Percentiles rank a stretch among this genome's conserved stretches.
These are phyloP conservation scores for Nephelium lappaceum DNA, from an alignment of 345 rosid species.

Conservation along the genomic window DNA sequence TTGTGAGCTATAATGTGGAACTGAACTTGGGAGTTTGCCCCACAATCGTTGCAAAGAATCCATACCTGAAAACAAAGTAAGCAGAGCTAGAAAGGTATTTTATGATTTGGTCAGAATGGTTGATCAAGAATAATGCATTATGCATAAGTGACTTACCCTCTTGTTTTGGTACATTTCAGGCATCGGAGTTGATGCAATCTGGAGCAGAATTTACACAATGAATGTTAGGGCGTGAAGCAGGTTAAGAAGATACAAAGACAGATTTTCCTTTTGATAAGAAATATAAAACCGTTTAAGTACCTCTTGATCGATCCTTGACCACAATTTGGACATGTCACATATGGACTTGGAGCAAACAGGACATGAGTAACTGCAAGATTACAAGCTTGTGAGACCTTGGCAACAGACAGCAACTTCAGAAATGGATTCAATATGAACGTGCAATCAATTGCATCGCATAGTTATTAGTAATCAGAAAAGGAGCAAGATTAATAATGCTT, in stretches of 20 bases:
- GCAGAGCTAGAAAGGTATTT: neutral
- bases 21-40: conserved; percentile 54
- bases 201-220: conserved; percentile 10
- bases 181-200: conserved; percentile 84
- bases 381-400: neutral
- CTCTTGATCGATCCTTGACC: conserved; percentile 87
- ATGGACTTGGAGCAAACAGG: conserved; percentile 89
- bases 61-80: conserved; percentile 48
- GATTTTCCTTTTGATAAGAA: neutral
- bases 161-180: conserved; percentile 67
- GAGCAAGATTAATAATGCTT: conserved; percentile 12
- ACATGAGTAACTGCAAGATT: conserved; percentile 67
- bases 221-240: neutral
- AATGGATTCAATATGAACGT: neutral
- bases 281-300: conserved; percentile 31
- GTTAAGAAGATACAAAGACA: neutral
- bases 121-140: neutral
- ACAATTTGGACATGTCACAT: conserved; percentile 66
- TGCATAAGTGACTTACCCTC: conserved; percentile 44
- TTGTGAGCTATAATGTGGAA: conserved; percentile 79
- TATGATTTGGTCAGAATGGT: neutral
- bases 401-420: neutral
- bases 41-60: conserved; percentile 94
- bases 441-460: neutral
- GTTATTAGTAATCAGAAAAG: neutral